Percentiles rank a stretch among this genome's conserved stretches.
Evolutionary conservation across 495 filamentous ascomycete species (phyloP).

Genomic region (Trichoderma virens): DNA sequence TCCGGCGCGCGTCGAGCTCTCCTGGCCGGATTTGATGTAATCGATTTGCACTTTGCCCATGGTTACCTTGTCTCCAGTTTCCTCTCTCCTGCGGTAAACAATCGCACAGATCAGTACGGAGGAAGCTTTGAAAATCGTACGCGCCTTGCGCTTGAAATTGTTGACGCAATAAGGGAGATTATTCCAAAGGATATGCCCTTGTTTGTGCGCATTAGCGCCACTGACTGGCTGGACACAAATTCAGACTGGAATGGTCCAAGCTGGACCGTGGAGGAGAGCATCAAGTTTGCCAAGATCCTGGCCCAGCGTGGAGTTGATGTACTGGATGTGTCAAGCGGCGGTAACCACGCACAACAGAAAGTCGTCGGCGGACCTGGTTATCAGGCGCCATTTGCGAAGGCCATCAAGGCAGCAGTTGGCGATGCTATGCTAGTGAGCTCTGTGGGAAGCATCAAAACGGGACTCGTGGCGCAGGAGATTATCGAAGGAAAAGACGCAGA

Average conservation of each 20-base stretch:
- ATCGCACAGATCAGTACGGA: slow-evolving; percentile 55
- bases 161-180: slow-evolving; percentile 41
- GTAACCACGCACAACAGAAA: slow-evolving; percentile 50
- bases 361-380: slow-evolving; percentile 52
- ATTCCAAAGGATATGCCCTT: slow-evolving; percentile 59
- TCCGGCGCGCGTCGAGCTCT: slow-evolving; percentile 46
- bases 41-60: slow-evolving; percentile 40
- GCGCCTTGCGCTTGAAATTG: slow-evolving; percentile 46
- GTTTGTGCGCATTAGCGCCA: slow-evolving; percentile 50
- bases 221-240: slow-evolving; percentile 54
- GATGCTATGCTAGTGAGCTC: slow-evolving; percentile 46
- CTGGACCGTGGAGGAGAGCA: slow-evolving; percentile 49
- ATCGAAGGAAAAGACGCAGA: slow-evolving; percentile 37
- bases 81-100: slow-evolving; percentile 46
- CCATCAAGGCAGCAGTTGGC: slow-evolving; percentile 54
- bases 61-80: slow-evolving; percentile 51
- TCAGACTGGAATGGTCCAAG: slow-evolving; percentile 31
- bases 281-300: slow-evolving; percentile 43
- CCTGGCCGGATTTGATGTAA: slow-evolving; percentile 48
- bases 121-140: slow-evolving; percentile 56
- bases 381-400: slow-evolving; percentile 49
- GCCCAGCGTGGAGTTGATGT: slow-evolving; percentile 52
- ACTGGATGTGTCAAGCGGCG: slow-evolving; percentile 57
- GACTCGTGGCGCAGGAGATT: slow-evolving; percentile 43
- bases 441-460: slow-evolving; percentile 56